Base-by-base conservation (phyloP, 805 yeast genomes). In the Clavispora santaluciae region DNA sequence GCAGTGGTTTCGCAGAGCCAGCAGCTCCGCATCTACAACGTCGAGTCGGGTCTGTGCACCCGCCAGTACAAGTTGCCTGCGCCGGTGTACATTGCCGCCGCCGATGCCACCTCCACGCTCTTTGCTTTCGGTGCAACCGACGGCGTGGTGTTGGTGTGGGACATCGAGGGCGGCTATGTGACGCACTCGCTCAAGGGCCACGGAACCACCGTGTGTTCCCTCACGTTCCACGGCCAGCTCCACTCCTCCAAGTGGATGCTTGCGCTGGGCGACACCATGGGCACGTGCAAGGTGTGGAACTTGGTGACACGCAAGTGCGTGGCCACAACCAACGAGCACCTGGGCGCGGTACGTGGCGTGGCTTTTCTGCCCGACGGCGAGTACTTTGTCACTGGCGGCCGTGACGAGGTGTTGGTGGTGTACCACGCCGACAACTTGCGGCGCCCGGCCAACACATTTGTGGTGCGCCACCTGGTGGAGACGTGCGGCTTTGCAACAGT, bases 111-210 rank as follows among this genome's bases (percentile, higher is more conserved):
- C 0, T 83, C 95, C 2, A 80, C 95, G 3, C 68, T 93, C 26
- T 78, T 90, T 55, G 95, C 96, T 15, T 81, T 93, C 56, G 99
- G 99, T 29, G 89, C 95, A 35, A 85, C 97, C 1, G 99, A 93
- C 61, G 98, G 99, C 36, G 76, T 81, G 31, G 84, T 90, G 13
- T 81, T 86, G 34, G 95, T 93, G 1, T 89, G 95, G 83, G 99
- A 93, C 61, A 74, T 93, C 26, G 90, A 81, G 48, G 89, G 89
- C 25, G 90, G 93, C 1, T 87, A 75, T 49, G 78, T 84, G 3
- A 93, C 99, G 0, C 99, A 93, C 62, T 81, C 87, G 11, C 73
- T 93, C 42, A 84, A 86, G 60, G 98, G 99, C 1, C 99, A 93
- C 60, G 95, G 96, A 16, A 82, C 93, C 10, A 84, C 95, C 2